phyloP scores from a whole-genome alignment of 1,284 basidiomycete genomes.

The Blastosporella zonata region DNA sequence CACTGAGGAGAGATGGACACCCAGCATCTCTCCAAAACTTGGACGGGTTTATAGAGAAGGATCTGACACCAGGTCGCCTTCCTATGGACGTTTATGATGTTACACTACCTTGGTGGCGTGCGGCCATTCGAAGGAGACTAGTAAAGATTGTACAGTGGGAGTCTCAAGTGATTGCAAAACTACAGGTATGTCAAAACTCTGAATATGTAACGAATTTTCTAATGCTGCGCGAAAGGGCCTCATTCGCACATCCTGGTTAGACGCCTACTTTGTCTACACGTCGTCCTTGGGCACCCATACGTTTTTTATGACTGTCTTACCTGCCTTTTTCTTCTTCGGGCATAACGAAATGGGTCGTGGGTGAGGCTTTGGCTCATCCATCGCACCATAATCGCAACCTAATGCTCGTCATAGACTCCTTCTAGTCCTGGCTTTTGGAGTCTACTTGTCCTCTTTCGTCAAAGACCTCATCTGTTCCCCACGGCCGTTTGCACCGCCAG shows the following conservation, averaged over 20 bases:
- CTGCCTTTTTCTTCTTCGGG: slow-evolving; percentile 88
- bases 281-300: slow-evolving; percentile 90
- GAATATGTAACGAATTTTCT: neutral
- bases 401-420: slow-evolving; percentile 47
- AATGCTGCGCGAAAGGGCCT: slow-evolving; percentile 35
- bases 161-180: slow-evolving; percentile 60
- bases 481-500: slow-evolving; percentile 87
- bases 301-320: slow-evolving; percentile 91
- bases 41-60: neutral
- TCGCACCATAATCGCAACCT: neutral
- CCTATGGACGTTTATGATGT: slow-evolving; percentile 61
- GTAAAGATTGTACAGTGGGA: slow-evolving; percentile 62
- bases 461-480: slow-evolving; percentile 94
- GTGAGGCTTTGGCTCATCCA: slow-evolving; percentile 42
- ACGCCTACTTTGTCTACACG: slow-evolving; percentile 89
- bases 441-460: slow-evolving; percentile 79
- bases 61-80: slow-evolving; percentile 21
- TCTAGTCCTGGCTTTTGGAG: slow-evolving; percentile 76
- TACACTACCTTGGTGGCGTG: slow-evolving; percentile 68
- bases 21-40: slow-evolving; percentile 6
- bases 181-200: slow-evolving; percentile 57
- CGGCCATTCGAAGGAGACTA: slow-evolving; percentile 57
- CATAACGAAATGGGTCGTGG: slow-evolving; percentile 67
- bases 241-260: slow-evolving; percentile 70
- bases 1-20: slow-evolving; percentile 7